Percentiles rank a stretch among this genome's conserved stretches.
phyloP scores from a whole-genome alignment of 2,329 filamentous ascomycete genomes.

The Colletotrichum sp. region DNA sequence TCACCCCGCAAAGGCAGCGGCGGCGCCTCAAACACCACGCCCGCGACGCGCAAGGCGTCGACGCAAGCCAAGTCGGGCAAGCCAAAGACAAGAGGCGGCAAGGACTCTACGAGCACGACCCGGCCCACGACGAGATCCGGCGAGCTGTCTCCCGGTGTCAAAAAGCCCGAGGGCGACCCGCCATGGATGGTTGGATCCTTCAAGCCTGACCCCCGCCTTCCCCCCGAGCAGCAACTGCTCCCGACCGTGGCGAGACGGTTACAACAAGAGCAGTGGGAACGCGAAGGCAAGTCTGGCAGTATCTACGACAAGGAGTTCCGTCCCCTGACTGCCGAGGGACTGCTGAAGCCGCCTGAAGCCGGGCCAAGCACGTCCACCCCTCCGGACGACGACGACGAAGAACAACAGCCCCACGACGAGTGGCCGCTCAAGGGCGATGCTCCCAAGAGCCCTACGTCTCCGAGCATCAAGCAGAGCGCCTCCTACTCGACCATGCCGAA shows the following conservation, averaged over 20 bases:
- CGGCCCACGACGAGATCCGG: conserved; percentile 69
- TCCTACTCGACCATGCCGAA: conserved; percentile 69
- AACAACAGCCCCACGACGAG: conserved; percentile 44
- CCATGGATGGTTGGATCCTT: conserved; percentile 96
- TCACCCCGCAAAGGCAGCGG: conserved; percentile 56
- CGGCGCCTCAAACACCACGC: conserved; percentile 24
- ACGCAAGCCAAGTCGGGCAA: conserved; percentile 50
- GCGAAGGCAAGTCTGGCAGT: conserved; percentile 83
- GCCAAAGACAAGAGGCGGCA: conserved; percentile 67
- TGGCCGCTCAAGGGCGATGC: conserved; percentile 62
- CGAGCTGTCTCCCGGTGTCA: conserved; percentile 50
- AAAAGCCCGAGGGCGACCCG: conserved; percentile 89
- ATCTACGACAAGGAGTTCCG: conserved; percentile 89
- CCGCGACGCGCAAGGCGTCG: conserved; percentile 49
- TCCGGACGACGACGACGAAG: conserved; percentile 26
- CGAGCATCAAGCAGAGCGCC: conserved; percentile 40
- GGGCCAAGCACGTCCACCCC: conserved; percentile 18
- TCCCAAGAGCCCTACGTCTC: conserved; percentile 49
- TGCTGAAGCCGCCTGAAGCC: conserved; percentile 48
- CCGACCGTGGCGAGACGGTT: conserved; percentile 91
- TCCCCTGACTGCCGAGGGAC: conserved; percentile 73
- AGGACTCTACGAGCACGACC: conserved; percentile 48
- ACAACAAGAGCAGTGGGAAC: conserved; percentile 95
- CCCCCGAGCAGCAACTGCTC: conserved; percentile 93
- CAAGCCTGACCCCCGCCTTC: conserved; percentile 91